phyloP scores from a whole-genome alignment of 2,329 filamentous ascomycete species.

The Hypoxylon sp. region DNA sequence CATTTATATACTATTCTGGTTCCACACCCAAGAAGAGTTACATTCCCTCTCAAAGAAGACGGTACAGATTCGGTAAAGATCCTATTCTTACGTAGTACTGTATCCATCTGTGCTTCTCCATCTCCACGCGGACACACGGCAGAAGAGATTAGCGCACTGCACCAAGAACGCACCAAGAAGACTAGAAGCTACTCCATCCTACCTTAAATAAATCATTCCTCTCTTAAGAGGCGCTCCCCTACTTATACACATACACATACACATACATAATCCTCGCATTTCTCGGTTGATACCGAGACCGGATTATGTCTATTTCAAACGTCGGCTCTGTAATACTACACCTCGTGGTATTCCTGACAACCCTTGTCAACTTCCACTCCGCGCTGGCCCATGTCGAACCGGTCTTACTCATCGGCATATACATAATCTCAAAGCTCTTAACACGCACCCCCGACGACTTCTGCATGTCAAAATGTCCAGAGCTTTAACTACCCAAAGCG shows the following conservation, averaged over 20 bases:
- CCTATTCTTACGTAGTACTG: conserved; percentile 30
- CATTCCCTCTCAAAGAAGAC: conserved; percentile 8
- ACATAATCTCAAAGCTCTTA: conserved; percentile 65
- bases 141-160: conserved; percentile 15
- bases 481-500: conserved; percentile 41
- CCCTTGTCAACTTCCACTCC: conserved; percentile 67
- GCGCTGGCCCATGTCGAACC: conserved; percentile 66
- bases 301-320: conserved; percentile 66
- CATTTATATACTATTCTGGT: not conserved
- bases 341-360: conserved; percentile 68
- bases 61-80: conserved; percentile 27
- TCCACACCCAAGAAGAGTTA: conserved; percentile 10
- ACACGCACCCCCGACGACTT: conserved; percentile 65
- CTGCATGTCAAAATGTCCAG: conserved; percentile 54
- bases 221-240: conserved; percentile 11
- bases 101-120: conserved; percentile 23
- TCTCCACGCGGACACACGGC: conserved; percentile 23
- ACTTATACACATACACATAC: conserved; percentile 7
- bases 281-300: conserved; percentile 27
- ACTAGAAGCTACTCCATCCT: conserved; percentile 7
- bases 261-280: conserved; percentile 10
- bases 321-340: conserved; percentile 67
- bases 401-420: conserved; percentile 62
- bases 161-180: conserved; percentile 2
- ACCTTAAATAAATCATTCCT: conserved; percentile 3